A percentile compares a stretch with the other conserved stretches of the same genome.
Evolutionary conservation across 495 filamentous ascomycete species (phyloP).

Genomic region (Trichocladium uniseriatum): DNA sequence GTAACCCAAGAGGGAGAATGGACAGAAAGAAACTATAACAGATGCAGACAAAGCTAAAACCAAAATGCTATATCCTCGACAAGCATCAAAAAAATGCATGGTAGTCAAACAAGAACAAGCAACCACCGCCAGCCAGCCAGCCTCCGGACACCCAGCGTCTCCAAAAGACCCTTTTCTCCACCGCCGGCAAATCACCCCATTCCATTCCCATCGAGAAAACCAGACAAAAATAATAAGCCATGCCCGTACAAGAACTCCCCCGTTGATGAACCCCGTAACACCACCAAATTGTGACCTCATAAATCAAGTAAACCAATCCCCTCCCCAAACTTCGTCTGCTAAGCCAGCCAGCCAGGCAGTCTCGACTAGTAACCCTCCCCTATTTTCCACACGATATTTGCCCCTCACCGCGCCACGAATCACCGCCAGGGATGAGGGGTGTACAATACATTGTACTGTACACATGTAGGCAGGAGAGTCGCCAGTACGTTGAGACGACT

Average conservation of each 20-base stretch:
- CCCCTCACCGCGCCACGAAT: slow-evolving; percentile 4
- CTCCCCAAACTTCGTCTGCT: not conserved
- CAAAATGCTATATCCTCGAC: slow-evolving; percentile 6
- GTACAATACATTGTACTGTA: not conserved
- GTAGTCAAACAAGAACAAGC: not conserved
- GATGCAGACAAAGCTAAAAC: not conserved
- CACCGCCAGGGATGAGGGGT: slow-evolving; percentile 4
- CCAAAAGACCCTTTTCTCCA: not conserved
- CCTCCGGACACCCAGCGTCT: not conserved
- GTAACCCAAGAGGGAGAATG: not conserved
- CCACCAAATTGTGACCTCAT: not conserved
- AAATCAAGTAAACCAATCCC: not conserved
- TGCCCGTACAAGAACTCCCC: not conserved
- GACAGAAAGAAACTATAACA: not conserved
- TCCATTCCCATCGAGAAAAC: not conserved
- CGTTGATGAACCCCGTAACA: not conserved
- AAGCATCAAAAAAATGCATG: not conserved
- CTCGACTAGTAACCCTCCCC: not conserved
- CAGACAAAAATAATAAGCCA: not conserved
- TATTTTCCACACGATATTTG: not conserved
- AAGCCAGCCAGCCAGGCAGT: not conserved
- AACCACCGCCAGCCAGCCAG: not conserved
- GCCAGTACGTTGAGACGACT: not conserved
- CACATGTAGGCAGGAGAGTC: not conserved
- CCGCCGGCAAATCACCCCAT: not conserved